Conservation (phyloP, 257 asterid species). For the Primulina huaijiensis region DNA sequence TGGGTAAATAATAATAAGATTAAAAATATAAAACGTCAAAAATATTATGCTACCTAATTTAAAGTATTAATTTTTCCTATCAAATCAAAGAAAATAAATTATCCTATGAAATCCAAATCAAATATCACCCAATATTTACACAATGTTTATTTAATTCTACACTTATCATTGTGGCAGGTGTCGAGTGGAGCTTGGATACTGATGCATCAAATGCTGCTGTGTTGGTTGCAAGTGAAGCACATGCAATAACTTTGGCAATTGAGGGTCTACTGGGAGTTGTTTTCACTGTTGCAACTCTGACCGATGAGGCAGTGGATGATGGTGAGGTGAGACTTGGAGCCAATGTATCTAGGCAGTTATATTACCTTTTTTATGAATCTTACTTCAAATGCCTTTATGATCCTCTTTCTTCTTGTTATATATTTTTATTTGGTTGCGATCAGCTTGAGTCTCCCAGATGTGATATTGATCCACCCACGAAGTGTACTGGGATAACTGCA, state of each 20-base stretch:
- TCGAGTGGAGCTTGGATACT: slow-evolving; percentile 97
- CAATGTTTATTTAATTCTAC: no score
- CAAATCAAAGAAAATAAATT: no score
- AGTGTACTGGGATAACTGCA: slow-evolving; percentile 68
- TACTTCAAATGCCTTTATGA: slow-evolving; percentile 21
- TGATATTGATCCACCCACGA: slow-evolving; percentile 63
- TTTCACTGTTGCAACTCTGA: slow-evolving; percentile 93
- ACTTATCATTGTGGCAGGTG: slow-evolving; percentile 46
- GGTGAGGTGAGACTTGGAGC: slow-evolving; percentile 68
- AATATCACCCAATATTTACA: no score
- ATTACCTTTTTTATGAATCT: slow-evolving; percentile 12
- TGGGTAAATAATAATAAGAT: no score
- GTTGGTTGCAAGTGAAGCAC: slow-evolving; percentile 99
- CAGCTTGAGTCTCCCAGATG: slow-evolving; percentile 94
- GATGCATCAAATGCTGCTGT: slow-evolving; percentile 97
- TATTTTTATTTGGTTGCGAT: slow-evolving; percentile 38
- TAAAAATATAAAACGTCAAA: no score
- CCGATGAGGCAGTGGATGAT: slow-evolving; percentile 92
- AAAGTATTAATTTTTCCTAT: no score
- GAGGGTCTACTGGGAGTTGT: slow-evolving; percentile 96
- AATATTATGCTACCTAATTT: no score
- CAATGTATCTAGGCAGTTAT: slow-evolving; percentile 9
- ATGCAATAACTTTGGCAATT: slow-evolving; percentile 91
- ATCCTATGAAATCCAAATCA: no score
- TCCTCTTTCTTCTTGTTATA: slow-evolving; percentile 24